Conservation (phyloP, 306 rosid genomes). For the Ormosia semicastrata region DNA sequence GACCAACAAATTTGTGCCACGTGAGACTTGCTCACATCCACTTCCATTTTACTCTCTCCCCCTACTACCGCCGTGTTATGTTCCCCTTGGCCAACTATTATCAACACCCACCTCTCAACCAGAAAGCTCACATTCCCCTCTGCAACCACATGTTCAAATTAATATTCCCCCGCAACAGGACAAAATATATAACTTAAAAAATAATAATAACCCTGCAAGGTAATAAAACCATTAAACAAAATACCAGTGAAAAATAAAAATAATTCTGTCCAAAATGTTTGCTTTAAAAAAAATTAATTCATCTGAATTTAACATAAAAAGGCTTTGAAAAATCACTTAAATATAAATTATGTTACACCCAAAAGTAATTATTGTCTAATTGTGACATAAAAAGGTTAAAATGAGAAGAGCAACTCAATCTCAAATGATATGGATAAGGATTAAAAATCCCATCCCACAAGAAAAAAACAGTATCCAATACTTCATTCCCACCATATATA, state of each 20-base stretch:
- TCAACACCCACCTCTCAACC: conserved; percentile 31
- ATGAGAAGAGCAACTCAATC: not conserved
- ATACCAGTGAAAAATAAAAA: not conserved
- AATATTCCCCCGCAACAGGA: conserved; percentile 11
- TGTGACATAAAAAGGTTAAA: not conserved
- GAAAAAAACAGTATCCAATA: conserved; percentile 35
- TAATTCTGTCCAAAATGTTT: not conserved
- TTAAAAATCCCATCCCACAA: conserved; percentile 26
- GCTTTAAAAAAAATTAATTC: not conserved
- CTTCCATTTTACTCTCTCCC: conserved; percentile 12
- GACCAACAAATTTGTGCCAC: conserved; percentile 37
- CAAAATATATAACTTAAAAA: not conserved
- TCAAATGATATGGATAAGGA: conserved; percentile 52
- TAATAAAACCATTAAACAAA: not conserved
- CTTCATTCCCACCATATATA: conserved; percentile 25
- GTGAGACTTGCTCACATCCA: not conserved
- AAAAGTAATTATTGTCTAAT: not conserved
- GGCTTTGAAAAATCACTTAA: not conserved
- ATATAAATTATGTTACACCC: not conserved
- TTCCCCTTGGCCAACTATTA: conserved; percentile 25
- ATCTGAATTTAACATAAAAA: not conserved
- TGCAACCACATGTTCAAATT: conserved; percentile 52
- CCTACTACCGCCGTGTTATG: conserved; percentile 11
- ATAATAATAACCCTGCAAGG: not conserved
- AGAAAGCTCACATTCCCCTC: conserved; percentile 11